Evolutionary conservation across 441 rosid genomes (phyloP).

Genomic region (Biscutella auriculata): DNA sequence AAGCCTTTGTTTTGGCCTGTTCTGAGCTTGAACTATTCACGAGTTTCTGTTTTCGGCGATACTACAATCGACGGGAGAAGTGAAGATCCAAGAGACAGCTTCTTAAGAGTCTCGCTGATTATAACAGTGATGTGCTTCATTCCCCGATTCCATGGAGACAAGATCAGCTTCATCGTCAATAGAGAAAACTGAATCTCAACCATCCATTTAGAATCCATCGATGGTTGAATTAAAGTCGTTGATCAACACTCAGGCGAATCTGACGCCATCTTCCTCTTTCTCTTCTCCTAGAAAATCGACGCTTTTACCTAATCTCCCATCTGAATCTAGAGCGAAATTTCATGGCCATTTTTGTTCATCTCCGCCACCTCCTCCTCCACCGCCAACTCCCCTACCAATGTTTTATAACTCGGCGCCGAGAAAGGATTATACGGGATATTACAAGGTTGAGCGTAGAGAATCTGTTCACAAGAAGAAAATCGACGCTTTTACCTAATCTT

Average conservation of each 20-base stretch:
- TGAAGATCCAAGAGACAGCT: constrained; percentile 35
- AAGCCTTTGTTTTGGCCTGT: constrained; percentile 76
- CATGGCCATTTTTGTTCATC: no score
- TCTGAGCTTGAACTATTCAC: constrained; percentile 51
- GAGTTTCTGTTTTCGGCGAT: constrained; percentile 25
- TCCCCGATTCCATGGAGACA: constrained; percentile 96
- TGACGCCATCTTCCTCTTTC: constrained; percentile 26
- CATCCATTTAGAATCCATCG: constrained; percentile 7
- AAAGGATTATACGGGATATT: no score
- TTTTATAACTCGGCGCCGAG: no score
- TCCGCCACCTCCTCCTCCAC: no score
- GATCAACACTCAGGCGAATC: constrained; percentile 29
- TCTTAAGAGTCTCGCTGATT: constrained; percentile 26
- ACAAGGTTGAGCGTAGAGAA: no score
- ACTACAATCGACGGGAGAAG: constrained; percentile 23
- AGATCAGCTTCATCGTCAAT: constrained; percentile 31
- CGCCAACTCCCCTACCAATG: no score
- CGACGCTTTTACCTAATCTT: constrained; percentile 30
- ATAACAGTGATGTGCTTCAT: constrained; percentile 52
- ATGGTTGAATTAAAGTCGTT: constrained; percentile 21
- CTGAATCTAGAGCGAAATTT: no score
- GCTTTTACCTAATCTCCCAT: constrained; percentile 31
- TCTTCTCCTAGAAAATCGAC: constrained; percentile 35
- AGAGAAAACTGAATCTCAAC: constrained; percentile 34
- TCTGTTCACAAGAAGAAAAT: no score